A percentile compares a stretch with the other conserved stretches of the same genome.
These are phyloP conservation scores for Coemansia sp. DNA, from an alignment of 192 early-diverging fungal genomes.

Conservation along the genomic window DNA sequence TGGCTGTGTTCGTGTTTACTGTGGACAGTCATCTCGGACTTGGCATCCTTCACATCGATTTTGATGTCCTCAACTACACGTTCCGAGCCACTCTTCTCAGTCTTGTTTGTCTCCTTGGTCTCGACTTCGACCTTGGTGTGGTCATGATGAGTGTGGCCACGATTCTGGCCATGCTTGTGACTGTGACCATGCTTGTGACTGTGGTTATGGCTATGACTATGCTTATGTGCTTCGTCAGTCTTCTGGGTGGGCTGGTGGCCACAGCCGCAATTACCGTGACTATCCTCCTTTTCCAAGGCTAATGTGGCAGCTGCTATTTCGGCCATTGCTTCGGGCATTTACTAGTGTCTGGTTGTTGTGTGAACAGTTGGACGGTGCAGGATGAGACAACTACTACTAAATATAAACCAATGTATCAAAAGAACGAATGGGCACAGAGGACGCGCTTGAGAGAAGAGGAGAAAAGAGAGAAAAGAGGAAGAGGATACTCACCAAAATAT, in stretches of 20 bases:
- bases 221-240: constrained; percentile 9
- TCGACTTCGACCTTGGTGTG: constrained; percentile 1
- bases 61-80: not conserved
- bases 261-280: constrained; percentile 21
- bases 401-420: not conserved
- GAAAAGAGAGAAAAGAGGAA: not conserved
- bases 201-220: constrained; percentile 13
- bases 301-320: not conserved
- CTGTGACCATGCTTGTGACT: constrained; percentile 9
- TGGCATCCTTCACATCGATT: not conserved
- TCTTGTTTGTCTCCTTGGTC: constrained; percentile 10
- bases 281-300: not conserved
- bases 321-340: constrained; percentile 20
- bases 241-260: constrained; percentile 14
- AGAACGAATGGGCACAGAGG: constrained; percentile 4
- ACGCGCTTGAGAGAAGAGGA: not conserved
- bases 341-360: not conserved
- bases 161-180: constrained; percentile 10
- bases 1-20: constrained; percentile 11
- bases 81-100: not conserved
- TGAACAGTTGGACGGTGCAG: not conserved
- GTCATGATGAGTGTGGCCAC: constrained; percentile 13
- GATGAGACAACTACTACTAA: not conserved
- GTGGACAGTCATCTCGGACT: not conserved
- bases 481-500: too few relatives aligned